Percentiles rank a stretch among this genome's conserved stretches.
These are phyloP conservation scores for Acer campestre DNA, from an alignment of 345 rosid genomes.

Conservation along the genomic window DNA sequence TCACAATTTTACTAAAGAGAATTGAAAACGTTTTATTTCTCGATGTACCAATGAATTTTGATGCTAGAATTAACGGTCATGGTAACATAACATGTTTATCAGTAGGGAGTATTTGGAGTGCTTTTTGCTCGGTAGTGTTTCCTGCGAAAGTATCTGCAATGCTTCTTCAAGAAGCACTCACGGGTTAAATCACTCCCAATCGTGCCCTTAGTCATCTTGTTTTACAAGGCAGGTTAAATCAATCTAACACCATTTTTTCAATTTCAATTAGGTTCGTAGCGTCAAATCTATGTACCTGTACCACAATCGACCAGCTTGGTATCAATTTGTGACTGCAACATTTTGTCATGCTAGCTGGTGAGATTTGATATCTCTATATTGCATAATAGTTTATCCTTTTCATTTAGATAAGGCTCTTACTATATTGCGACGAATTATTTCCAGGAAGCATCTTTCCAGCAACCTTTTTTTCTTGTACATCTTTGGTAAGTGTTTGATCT, in stretches of 20 bases:
- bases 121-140: too few relatives aligned
- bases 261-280: slow-evolving; percentile 45
- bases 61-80: background rate
- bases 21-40: too few relatives aligned
- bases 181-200: background rate
- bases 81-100: too few relatives aligned
- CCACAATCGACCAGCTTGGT: slow-evolving; percentile 81
- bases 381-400: background rate
- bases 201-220: background rate
- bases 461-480: slow-evolving; percentile 95
- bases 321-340: slow-evolving; percentile 88
- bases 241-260: background rate
- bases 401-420: slow-evolving; percentile 9
- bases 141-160: background rate
- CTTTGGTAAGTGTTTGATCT: slow-evolving; percentile 67
- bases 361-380: slow-evolving; percentile 27
- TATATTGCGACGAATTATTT: slow-evolving; percentile 21
- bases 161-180: background rate
- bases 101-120: too few relatives aligned
- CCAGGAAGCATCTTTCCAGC: slow-evolving; percentile 96
- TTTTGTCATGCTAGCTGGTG: slow-evolving; percentile 96
- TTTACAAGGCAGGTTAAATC: background rate
- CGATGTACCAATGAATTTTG: background rate
- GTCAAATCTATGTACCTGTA: slow-evolving; percentile 74
- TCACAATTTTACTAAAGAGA: background rate